Evolutionary conservation across 306 rosid species (phyloP).

Genomic region (Vigna angularis): DNA sequence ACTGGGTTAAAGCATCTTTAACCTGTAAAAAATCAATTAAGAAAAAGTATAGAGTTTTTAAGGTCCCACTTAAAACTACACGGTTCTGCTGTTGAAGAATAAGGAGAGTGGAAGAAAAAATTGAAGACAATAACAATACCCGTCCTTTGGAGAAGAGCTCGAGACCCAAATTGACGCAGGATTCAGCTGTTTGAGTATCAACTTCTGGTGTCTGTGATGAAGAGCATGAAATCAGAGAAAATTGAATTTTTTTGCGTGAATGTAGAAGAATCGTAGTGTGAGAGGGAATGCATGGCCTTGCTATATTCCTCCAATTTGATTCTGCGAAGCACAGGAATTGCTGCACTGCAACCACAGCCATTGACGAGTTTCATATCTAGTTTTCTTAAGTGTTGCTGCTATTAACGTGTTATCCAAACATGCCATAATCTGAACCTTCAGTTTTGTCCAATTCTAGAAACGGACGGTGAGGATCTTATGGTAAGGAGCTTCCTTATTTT

Average conservation of each 20-base stretch:
- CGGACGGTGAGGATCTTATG: slow-evolving; percentile 45
- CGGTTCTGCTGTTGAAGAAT: neutral
- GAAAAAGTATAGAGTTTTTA: neutral
- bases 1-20: slow-evolving; percentile 88
- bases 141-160: slow-evolving; percentile 91
- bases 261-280: slow-evolving; percentile 34
- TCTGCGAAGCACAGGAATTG: slow-evolving; percentile 62
- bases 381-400: neutral
- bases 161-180: slow-evolving; percentile 88
- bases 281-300: slow-evolving; percentile 48
- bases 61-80: slow-evolving; percentile 6
- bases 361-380: slow-evolving; percentile 43
- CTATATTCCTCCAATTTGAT: slow-evolving; percentile 44
- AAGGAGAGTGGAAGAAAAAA: neutral
- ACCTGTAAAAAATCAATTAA: slow-evolving; percentile 63
- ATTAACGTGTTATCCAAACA: slow-evolving; percentile 44
- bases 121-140: slow-evolving; percentile 51
- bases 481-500: neutral
- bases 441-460: neutral
- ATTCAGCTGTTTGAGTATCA: slow-evolving; percentile 71
- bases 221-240: slow-evolving; percentile 52
- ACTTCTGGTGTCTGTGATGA: slow-evolving; percentile 78
- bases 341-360: slow-evolving; percentile 72
- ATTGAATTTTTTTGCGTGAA: slow-evolving; percentile 42
- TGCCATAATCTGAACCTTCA: slow-evolving; percentile 26